phyloP scores from a whole-genome alignment of 495 filamentous ascomycete species.

The Penicillium angulare region DNA sequence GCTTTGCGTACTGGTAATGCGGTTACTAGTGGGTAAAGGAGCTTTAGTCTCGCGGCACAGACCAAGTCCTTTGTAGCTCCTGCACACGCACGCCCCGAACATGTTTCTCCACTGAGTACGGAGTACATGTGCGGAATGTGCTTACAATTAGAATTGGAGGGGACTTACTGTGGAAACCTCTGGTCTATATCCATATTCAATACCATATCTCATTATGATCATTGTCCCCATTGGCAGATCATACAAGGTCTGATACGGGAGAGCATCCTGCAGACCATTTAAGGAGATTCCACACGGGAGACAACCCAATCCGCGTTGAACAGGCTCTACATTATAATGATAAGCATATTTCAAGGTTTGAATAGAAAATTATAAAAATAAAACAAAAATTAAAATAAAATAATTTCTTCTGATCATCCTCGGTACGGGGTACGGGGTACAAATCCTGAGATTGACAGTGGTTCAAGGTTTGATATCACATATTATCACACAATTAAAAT shows the following conservation, averaged over 20 bases:
- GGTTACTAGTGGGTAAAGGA: constrained; percentile 8
- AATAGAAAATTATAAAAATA: neutral
- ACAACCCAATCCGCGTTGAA: neutral
- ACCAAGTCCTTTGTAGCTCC: neutral
- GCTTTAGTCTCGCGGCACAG: neutral
- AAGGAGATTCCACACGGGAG: neutral
- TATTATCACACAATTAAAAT: neutral
- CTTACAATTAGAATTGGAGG: too few relatives aligned
- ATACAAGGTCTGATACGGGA: constrained; percentile 16
- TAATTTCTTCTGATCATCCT: neutral
- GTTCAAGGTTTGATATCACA: too few relatives aligned
- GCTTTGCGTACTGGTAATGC: constrained; percentile 30
- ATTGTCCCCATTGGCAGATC: constrained; percentile 5
- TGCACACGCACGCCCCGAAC: neutral
- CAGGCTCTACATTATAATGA: too few relatives aligned
- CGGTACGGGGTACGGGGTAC: neutral
- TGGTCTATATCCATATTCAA: neutral
- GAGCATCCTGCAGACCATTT: constrained; percentile 16
- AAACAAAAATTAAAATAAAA: neutral
- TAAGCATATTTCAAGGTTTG: too few relatives aligned
- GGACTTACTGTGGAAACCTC: too few relatives aligned
- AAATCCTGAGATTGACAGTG: too few relatives aligned
- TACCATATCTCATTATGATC: neutral
- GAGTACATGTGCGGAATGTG: neutral
- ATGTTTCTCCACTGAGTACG: neutral